Evolutionary conservation across 2,329 filamentous ascomycete genomes (phyloP).

Genomic region (Hypoxylon sp.): DNA sequence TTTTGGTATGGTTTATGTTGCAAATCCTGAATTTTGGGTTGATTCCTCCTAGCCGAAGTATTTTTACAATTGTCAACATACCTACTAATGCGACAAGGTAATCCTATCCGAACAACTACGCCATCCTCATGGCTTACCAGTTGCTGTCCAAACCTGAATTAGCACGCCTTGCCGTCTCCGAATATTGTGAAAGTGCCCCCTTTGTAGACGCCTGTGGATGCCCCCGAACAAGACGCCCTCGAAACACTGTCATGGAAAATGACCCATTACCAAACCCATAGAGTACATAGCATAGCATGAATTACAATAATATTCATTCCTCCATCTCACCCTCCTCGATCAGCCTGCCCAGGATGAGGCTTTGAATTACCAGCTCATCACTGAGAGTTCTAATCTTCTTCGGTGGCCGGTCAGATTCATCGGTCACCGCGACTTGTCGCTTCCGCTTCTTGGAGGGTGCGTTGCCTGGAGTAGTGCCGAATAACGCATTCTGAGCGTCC

Average conservation of each 20-base stretch:
- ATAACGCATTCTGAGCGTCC: slow-evolving; percentile 67
- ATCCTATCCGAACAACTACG: not conserved
- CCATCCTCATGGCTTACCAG: not conserved
- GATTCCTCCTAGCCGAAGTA: slow-evolving; percentile 8
- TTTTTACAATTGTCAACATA: slow-evolving; percentile 5
- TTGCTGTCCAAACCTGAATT: slow-evolving; percentile 8
- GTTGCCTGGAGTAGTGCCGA: slow-evolving; percentile 53
- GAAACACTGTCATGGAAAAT: slow-evolving; percentile 20
- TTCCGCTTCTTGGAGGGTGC: slow-evolving; percentile 62
- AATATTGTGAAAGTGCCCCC: slow-evolving; percentile 22
- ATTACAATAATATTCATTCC: slow-evolving; percentile 30
- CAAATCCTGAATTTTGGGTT: slow-evolving; percentile 17
- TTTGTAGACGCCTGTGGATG: slow-evolving; percentile 40
- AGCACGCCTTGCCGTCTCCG: slow-evolving; percentile 18
- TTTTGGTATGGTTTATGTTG: not conserved
- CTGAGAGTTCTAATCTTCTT: slow-evolving; percentile 77
- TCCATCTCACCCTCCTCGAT: slow-evolving; percentile 72
- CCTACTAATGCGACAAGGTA: slow-evolving; percentile 10
- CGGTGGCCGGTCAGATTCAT: slow-evolving; percentile 57
- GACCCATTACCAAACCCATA: slow-evolving; percentile 18
- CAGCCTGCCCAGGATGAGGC: slow-evolving; percentile 86
- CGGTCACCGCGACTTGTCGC: slow-evolving; percentile 59
- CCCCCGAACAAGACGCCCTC: slow-evolving; percentile 22
- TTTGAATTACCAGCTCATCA: slow-evolving; percentile 92
- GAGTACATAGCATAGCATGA: slow-evolving; percentile 2